phyloP scores from a whole-genome alignment of 352 stramenopile genomes.

The Phytophthora boehmeriae region DNA sequence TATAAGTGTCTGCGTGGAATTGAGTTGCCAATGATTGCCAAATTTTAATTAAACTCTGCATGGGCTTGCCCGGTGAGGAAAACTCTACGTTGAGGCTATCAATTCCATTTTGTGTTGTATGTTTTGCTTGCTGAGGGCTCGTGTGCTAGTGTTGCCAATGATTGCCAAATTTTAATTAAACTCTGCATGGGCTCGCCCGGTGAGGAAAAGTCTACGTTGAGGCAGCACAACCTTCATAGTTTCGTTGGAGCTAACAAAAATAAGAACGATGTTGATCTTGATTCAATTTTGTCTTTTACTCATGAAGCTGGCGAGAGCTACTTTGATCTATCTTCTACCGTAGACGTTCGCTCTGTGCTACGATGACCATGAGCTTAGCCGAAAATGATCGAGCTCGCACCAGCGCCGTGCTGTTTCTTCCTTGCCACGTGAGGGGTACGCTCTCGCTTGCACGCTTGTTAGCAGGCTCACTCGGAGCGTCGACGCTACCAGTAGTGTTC shows the following conservation, averaged over 20 bases:
- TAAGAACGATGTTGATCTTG: too few relatives aligned
- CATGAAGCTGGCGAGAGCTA: neutral
- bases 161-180: constrained; percentile 40
- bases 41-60: constrained; percentile 43
- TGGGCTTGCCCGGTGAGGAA: constrained; percentile 21
- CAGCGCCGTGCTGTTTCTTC: constrained; percentile 82
- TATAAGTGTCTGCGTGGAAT: constrained; percentile 2
- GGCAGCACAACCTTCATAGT: constrained; percentile 20
- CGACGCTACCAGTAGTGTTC: constrained; percentile 53
- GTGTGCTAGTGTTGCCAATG: neutral
- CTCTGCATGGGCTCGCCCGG: constrained; percentile 18
- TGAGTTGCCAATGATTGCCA: constrained; percentile 27
- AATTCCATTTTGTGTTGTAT: neutral
- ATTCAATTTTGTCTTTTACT: neutral
- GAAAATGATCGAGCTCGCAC: constrained; percentile 84
- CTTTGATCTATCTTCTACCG: neutral
- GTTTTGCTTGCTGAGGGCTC: constrained; percentile 5
- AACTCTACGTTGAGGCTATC: constrained; percentile 27
- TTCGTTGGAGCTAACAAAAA: too few relatives aligned
- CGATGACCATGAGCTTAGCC: constrained; percentile 37
- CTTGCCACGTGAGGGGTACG: constrained; percentile 64
- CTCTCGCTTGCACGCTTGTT: constrained; percentile 59
- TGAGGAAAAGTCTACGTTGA: constrained; percentile 34
- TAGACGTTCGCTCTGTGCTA: neutral
- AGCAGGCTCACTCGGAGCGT: constrained; percentile 47